These are phyloP conservation scores for Neurospora discreta DNA, from an alignment of 495 filamentous ascomycete genomes.

Conservation along the genomic window DNA sequence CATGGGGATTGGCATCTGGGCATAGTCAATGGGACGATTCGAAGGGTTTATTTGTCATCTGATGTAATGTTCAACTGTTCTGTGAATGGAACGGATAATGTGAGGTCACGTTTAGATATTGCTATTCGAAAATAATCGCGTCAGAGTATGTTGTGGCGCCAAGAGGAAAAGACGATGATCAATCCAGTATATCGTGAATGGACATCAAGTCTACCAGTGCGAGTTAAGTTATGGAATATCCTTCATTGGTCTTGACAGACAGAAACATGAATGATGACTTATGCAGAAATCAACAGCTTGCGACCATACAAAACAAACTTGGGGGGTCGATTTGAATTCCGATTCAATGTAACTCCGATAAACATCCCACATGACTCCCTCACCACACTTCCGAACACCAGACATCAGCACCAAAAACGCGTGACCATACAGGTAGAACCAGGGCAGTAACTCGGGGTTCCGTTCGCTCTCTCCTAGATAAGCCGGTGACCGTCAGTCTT, in stretches of 20 bases:
- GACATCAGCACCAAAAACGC: neutral
- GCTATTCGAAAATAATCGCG: neutral
- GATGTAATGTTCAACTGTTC: neutral
- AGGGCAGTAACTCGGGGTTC: slow-evolving; percentile 30
- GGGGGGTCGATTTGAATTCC: neutral
- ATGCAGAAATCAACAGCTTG: neutral
- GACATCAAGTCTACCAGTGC: neutral
- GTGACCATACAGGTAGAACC: neutral
- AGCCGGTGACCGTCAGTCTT: neutral
- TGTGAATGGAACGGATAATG: neutral
- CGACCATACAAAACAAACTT: neutral
- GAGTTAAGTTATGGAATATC: neutral
- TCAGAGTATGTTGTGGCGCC: neutral
- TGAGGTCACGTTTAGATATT: neutral
- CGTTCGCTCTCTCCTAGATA: slow-evolving; percentile 39
- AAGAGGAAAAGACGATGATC: neutral
- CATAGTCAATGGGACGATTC: neutral
- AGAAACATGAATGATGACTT: neutral
- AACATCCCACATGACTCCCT: neutral
- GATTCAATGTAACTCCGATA: neutral
- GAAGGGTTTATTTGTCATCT: neutral
- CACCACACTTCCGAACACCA: neutral
- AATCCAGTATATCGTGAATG: neutral
- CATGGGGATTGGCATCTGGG: neutral
- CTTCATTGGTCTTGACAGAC: neutral